Base-by-base conservation (phyloP, 2,329 filamentous ascomycete species). In the Cladosporium sp. region DNA sequence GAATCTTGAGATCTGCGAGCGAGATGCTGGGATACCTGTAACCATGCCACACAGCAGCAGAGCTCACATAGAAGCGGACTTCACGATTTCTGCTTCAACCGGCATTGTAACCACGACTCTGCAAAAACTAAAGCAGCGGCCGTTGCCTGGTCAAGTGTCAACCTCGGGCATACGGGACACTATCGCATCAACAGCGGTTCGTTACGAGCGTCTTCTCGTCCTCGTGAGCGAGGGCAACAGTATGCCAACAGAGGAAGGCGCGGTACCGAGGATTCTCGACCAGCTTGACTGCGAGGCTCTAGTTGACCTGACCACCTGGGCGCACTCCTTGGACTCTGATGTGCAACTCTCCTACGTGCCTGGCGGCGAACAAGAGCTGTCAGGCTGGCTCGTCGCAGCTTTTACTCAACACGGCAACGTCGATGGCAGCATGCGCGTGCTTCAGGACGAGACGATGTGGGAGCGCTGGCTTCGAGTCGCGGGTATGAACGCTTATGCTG, bases 81-180 rank as follows among this genome's bases (percentile, higher is more conserved):
- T 97, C 3, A 85, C 90, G 0, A 71, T 93, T 5, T 91, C 91
- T 0, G 87, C 91, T 0, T 82, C 81, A 0, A 87, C 85, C 0
- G 92, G 91, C 0, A 79, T 96, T 2, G 76, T 96, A 0, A 73
- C 91, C 23, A 91, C 91, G 0, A 91, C 86, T 0, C 79, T 93
- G 5, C 86, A 93, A 67, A 87, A 89, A 69, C 82, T 90, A 29
- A 89, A 88, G 52, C 93, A 97, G 72, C 86, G 83, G 57, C 82
- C 89, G 2, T 80, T 93, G 0, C 91, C 91, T 0, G 88, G 89
- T 0, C 83, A 86, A 62, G 80, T 76, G 10, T n/a, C 29, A 1
- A 68, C 72, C 0, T 46, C 31, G 33, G 31, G 31, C 31, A 75
- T 78, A 66, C 83, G 84, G 44, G 82, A 87, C 60, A 82, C 84